Evolutionary conservation across 106 monocot species (phyloP).

Genomic region (Allium sativum): DNA sequence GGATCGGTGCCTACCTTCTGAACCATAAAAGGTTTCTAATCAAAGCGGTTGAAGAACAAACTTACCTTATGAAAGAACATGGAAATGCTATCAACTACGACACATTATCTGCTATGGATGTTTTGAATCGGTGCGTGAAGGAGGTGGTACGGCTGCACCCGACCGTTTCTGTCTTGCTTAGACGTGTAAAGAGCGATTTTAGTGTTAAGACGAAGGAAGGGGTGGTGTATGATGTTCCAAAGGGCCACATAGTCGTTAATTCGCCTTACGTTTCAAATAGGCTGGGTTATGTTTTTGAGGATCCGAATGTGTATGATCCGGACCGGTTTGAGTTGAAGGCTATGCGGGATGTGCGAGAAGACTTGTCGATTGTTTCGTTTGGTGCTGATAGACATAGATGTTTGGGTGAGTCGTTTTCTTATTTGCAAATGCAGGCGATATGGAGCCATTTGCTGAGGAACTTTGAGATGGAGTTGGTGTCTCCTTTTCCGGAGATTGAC

Average conservation of each 20-base stretch:
- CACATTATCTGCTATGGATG: slow-evolving; percentile 81
- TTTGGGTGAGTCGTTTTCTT: slow-evolving; percentile 91
- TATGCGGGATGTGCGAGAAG: slow-evolving; percentile 77
- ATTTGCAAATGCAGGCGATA: slow-evolving; percentile 96
- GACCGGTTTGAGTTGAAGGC: slow-evolving; percentile 56
- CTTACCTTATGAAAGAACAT: slow-evolving; percentile 44
- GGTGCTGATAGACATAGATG: slow-evolving; percentile 94
- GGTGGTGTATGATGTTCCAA: slow-evolving; percentile 74
- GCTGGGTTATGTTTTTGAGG: slow-evolving; percentile 69
- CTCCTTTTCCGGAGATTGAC: slow-evolving; percentile 82
- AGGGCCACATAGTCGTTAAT: slow-evolving; percentile 80
- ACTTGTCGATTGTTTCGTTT: slow-evolving; percentile 90
- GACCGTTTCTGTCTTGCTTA: slow-evolving; percentile 76
- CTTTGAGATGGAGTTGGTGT: slow-evolving; percentile 87
- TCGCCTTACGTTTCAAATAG: slow-evolving; percentile 92
- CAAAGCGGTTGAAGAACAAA: slow-evolving; percentile 65
- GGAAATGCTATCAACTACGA: slow-evolving; percentile 79
- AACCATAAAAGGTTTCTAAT: slow-evolving; percentile 30
- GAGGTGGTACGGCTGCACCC: slow-evolving; percentile 93
- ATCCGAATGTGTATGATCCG: slow-evolving; percentile 84
- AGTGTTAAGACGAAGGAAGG: slow-evolving; percentile 76
- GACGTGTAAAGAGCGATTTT: slow-evolving; percentile 76
- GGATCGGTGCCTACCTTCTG: slow-evolving; percentile 81
- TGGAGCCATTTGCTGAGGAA: slow-evolving; percentile 92
- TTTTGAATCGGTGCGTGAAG: slow-evolving; percentile 88